Percentiles rank a stretch among this genome's conserved stretches.
Evolutionary conservation across 108 stramenopile species (phyloP).

Genomic region (Stephanodiscus minutulus): DNA sequence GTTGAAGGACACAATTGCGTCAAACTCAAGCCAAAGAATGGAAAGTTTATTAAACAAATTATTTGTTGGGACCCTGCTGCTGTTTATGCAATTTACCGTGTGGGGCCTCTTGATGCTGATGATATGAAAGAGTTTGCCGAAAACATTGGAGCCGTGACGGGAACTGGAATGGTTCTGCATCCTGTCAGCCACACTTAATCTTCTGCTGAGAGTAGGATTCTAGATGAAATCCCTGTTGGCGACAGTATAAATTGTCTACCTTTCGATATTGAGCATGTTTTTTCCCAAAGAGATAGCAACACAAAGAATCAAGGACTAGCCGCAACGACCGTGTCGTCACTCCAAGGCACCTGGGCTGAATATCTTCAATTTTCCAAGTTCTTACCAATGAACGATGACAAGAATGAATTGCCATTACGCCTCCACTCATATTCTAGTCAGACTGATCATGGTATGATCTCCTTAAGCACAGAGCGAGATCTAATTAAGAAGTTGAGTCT

Average conservation of each 20-base stretch:
- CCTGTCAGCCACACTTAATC: background rate
- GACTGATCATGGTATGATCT: background rate
- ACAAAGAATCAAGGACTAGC: background rate
- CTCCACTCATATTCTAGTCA: slow-evolving; percentile 9
- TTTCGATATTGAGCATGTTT: background rate
- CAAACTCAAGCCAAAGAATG: slow-evolving; percentile 19
- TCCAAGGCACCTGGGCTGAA: slow-evolving; percentile 20
- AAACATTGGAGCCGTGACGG: slow-evolving; percentile 6
- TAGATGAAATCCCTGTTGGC: background rate
- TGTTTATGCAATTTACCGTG: slow-evolving; percentile 2
- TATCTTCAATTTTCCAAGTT: slow-evolving; percentile 6
- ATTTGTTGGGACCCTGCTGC: slow-evolving; percentile 27
- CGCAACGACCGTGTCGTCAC: background rate
- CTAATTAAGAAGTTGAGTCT: slow-evolving; percentile 23
- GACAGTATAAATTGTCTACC: background rate
- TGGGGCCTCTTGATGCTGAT: slow-evolving; percentile 26
- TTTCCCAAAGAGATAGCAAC: background rate
- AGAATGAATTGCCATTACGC: background rate
- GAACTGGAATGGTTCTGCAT: background rate
- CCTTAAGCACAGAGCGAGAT: slow-evolving; percentile 14
- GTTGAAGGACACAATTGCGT: slow-evolving; percentile 25
- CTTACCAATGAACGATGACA: background rate
- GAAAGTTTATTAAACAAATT: slow-evolving; percentile 7
- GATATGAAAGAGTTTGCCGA: slow-evolving; percentile 22
- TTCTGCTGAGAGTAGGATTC: slow-evolving; percentile 2